Evolutionary conservation across 192 early-diverging fungal genomes (phyloP), one percentile per base, ranked within the genome.

Genomic region (Coemansia sp.): DNA sequence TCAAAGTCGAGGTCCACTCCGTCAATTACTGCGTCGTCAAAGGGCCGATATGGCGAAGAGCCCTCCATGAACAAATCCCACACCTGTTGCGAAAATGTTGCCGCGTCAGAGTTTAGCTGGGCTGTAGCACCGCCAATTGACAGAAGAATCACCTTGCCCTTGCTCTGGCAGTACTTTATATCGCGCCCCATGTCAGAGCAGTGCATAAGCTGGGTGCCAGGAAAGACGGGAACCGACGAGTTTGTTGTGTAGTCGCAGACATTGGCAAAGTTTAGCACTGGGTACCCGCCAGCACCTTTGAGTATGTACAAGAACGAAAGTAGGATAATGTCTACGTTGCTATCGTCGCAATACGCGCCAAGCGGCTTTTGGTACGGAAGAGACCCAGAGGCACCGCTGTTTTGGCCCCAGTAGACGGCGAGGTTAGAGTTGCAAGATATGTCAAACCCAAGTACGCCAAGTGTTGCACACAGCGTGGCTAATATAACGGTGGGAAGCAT

Each of bases 21-120:
- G 68, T 95, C 92, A 20, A 95, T 66, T 5, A 91, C 69, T 0
- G 86, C 89, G 69, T 89, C 84, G 24, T 89, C 92, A 58, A 95
- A 90, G 3, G 94, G 94, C 6, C 92, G 85, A 18, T 73, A 77
- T 6, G 64, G 20, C 5, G 89, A 86, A 1, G 80, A 78, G 1
- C 93, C 92, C 18, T 87, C 90, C 66, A 92, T 79, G 68, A 94
- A 94, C 33, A 92, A 66, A 67, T 94, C 87, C 89, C 90, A 94
- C 27, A 95, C 81, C 46, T 90, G 89, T 38, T 88, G 68, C 1
- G 94, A 92, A 72, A 93, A 89, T 24, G 80, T 83, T 3, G 55
- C 79, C 22, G 80, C 90, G 68, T 90, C 88, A 9, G 78, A 85
- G 18, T 75, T 72, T 34, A 92, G 88, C 33, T 84, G 72, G 18